Conservation (phyloP, 1,139 yeast genomes). For the Taiozyma sp. region DNA sequence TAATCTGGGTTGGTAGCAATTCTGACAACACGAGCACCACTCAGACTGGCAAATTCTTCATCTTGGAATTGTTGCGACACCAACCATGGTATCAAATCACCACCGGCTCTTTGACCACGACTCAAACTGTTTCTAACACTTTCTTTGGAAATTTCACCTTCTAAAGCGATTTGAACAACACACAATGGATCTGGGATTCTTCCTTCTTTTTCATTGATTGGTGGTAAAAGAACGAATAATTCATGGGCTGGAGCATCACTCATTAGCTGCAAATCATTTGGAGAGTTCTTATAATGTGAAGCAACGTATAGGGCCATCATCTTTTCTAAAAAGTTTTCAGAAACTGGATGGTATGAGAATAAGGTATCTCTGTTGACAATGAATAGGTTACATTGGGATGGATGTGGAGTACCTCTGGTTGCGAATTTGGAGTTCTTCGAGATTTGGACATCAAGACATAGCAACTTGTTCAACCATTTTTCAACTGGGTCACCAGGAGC, state of each 20-base stretch:
- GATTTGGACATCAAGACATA: constrained; percentile 86
- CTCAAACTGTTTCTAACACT: constrained; percentile 85
- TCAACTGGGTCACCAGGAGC: constrained; percentile 97
- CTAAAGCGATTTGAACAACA: constrained; percentile 90
- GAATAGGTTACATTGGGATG: constrained; percentile 82
- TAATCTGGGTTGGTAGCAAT: constrained; percentile 98
- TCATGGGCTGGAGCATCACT: constrained; percentile 99
- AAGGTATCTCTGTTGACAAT: constrained; percentile 90
- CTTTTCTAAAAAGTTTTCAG: constrained; percentile 89
- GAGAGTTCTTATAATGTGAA: constrained; percentile 95
- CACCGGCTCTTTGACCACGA: constrained; percentile 96
- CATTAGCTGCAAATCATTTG: constrained; percentile 93
- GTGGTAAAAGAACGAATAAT: constrained; percentile 85
- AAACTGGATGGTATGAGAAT: constrained; percentile 93
- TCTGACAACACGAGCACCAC: constrained; percentile 96
- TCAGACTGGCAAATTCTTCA: constrained; percentile 91
- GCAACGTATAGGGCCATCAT: constrained; percentile 98
- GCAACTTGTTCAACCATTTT: constrained; percentile 86
- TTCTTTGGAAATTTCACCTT: constrained; percentile 93
- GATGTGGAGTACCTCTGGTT: constrained; percentile 87
- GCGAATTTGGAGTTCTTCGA: constrained; percentile 62
- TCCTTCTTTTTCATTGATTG: constrained; percentile 77
- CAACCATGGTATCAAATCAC: constrained; percentile 97
- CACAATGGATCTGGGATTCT: constrained; percentile 94
- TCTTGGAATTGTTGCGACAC: constrained; percentile 97